These are phyloP conservation scores for Lentinula aciculospora DNA, from an alignment of 768 basidiomycete genomes.

Conservation along the genomic window DNA sequence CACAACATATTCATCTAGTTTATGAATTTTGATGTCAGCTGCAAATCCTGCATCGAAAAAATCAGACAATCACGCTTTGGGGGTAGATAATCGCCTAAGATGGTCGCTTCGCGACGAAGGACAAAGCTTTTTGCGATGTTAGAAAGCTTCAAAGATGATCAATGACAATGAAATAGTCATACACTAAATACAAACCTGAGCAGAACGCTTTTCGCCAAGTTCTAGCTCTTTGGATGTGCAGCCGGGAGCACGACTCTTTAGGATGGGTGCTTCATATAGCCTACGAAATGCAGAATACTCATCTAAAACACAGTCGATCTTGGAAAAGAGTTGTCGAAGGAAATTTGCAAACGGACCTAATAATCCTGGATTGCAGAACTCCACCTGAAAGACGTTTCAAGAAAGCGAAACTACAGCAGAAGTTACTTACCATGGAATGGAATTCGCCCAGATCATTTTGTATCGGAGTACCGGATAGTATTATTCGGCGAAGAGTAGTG, in stretches of 20 bases:
- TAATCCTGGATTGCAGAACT: slow-evolving; percentile 92
- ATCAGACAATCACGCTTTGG: slow-evolving; percentile 67
- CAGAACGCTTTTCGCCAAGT: slow-evolving; percentile 68
- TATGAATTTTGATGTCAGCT: background rate
- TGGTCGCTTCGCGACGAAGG: slow-evolving; percentile 77
- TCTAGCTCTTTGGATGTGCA: slow-evolving; percentile 69
- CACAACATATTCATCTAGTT: slow-evolving; percentile 94
- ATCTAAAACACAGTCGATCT: slow-evolving; percentile 34
- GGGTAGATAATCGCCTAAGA: slow-evolving; percentile 80
- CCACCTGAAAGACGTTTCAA: slow-evolving; percentile 44
- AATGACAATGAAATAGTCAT: background rate
- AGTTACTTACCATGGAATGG: slow-evolving; percentile 79
- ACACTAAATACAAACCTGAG: slow-evolving; percentile 46
- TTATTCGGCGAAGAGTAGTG: slow-evolving; percentile 70
- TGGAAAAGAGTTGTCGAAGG: background rate
- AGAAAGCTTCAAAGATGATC: slow-evolving; percentile 43
- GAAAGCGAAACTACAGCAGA: background rate
- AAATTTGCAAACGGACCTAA: slow-evolving; percentile 46
- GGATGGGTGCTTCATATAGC: slow-evolving; percentile 83
- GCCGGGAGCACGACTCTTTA: slow-evolving; percentile 77
- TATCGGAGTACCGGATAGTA: slow-evolving; percentile 94
- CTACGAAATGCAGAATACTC: slow-evolving; percentile 71
- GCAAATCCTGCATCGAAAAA: background rate
- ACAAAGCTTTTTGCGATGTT: slow-evolving; percentile 84
- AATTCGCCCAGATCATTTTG: slow-evolving; percentile 96